A percentile compares a stretch with the other conserved stretches of the same genome.
These are phyloP conservation scores for Cryptomeria japonica DNA, from an alignment of 75 land plant genomes.

Conservation along the genomic window DNA sequence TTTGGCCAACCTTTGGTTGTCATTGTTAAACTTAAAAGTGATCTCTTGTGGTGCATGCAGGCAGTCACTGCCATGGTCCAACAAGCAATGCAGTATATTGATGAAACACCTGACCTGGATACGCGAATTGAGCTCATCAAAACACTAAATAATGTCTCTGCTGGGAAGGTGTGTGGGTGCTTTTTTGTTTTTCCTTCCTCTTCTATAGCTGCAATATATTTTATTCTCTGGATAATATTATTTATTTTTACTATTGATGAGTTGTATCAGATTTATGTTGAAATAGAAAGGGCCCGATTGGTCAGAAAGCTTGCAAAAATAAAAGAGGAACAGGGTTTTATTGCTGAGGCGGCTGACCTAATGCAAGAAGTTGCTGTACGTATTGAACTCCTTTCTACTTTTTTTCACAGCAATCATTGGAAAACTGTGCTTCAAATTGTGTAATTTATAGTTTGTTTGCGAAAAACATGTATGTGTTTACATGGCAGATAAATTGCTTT, in stretches of 20 bases:
- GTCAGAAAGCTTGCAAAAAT: constrained; percentile 91
- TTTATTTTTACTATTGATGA: background rate
- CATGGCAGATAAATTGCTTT: background rate
- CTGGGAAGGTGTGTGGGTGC: constrained; percentile 77
- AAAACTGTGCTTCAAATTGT: background rate
- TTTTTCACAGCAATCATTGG: no score
- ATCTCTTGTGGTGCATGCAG: constrained; percentile 33
- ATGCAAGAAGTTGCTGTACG: constrained; percentile 99
- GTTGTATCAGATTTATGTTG: constrained; percentile 86
- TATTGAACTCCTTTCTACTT: background rate
- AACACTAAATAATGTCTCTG: constrained; percentile 89
- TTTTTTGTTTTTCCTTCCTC: background rate
- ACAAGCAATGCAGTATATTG: constrained; percentile 97
- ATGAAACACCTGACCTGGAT: constrained; percentile 89
- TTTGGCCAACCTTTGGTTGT: background rate
- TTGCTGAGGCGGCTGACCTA: constrained; percentile 97
- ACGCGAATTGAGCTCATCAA: constrained; percentile 88
- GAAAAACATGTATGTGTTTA: background rate
- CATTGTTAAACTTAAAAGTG: background rate
- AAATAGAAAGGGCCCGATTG: constrained; percentile 91
- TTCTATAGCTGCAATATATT: background rate
- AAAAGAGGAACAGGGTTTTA: constrained; percentile 95
- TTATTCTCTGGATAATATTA: background rate
- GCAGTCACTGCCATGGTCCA: constrained; percentile 98
- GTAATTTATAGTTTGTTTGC: background rate